Evolutionary conservation across 805 yeast species (phyloP).

Genomic region (Teunomyces cretensis): DNA sequence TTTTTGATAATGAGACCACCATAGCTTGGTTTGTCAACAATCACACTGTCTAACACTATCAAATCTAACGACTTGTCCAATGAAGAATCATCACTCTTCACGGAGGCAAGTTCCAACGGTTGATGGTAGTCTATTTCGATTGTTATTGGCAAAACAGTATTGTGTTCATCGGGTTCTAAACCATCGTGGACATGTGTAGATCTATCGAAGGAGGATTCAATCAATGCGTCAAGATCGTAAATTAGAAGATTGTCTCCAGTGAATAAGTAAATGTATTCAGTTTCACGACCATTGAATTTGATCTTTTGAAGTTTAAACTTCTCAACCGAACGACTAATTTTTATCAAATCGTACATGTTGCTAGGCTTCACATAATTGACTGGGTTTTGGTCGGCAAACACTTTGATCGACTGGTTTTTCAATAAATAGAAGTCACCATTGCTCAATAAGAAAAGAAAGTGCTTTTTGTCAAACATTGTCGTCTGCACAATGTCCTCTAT

Average conservation of each 20-base stretch:
- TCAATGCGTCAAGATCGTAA: slow-evolving; percentile 25
- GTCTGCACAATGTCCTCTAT: slow-evolving; percentile 22
- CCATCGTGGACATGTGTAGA: slow-evolving; percentile 14
- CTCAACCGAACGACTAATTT: slow-evolving; percentile 31
- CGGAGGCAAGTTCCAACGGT: slow-evolving; percentile 21
- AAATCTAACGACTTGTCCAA: slow-evolving; percentile 33
- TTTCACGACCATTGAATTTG: slow-evolving; percentile 11
- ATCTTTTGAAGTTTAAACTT: slow-evolving; percentile 27
- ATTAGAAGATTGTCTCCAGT: slow-evolving; percentile 37
- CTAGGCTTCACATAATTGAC: slow-evolving; percentile 13
- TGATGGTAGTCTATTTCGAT: slow-evolving; percentile 27
- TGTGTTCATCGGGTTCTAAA: slow-evolving; percentile 12
- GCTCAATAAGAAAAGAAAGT: slow-evolving; percentile 34
- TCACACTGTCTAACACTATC: slow-evolving; percentile 41
- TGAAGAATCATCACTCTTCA: neutral
- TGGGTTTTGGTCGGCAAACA: slow-evolving; percentile 4
- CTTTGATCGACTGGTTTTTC: slow-evolving; percentile 25
- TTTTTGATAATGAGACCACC: slow-evolving; percentile 32
- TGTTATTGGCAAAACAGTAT: slow-evolving; percentile 22
- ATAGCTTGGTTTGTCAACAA: slow-evolving; percentile 19
- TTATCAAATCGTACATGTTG: slow-evolving; percentile 37
- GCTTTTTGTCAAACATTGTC: slow-evolving; percentile 26
- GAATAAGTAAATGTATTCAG: slow-evolving; percentile 28
- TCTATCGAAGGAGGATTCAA: slow-evolving; percentile 22
- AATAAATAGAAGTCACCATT: slow-evolving; percentile 41